Evolutionary conservation across 1,284 basidiomycete genomes (phyloP), one percentile per base, ranked within the genome.

Genomic region (Rhodotorula sp.): DNA sequence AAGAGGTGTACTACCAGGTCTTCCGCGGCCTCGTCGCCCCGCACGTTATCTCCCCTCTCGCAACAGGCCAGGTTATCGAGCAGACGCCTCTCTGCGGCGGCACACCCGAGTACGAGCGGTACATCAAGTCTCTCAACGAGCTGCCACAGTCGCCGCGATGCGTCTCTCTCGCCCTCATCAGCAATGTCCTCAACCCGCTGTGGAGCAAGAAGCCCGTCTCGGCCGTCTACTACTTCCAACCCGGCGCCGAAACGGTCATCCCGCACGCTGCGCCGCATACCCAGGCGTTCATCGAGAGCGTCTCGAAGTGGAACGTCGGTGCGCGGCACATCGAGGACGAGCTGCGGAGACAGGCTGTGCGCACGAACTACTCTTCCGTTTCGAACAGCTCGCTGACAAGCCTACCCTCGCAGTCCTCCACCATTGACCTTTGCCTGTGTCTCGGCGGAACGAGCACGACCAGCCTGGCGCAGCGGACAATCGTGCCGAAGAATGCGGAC

Each of bases 381-480:
- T 68, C 68, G 67, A 72, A 22, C 1, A 4, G 9, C 28, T 54
- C 20, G 4, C 31, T 28, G 28, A 66, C 66, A 70, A 75, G 69
- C 50, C 54, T 59, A 31, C 31, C 15, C 54, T 55, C 24, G 28
- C 76, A 93, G 90, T 93, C 91, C 13, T 89, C 93, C 0, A 98
- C 94, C n/a, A 97, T 98, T 78, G 95, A 99, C 81, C 92, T 99
- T 76, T 89, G 91, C 50, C 84, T 99, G 50, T 98, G 95, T 80
- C 84, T 99, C 58, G 93, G 94, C 31, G 94, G 95, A 26, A 93
- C 95, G 31, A 85, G 86, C 55, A 72, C 84, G 85, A 89, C 93
- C 67, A 88, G 88, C 76, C 84, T 89, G 52, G 92, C 92, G 0
- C 81, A 83, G 56, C 87, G 91, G 59, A 94, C 93, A 8, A 78